phyloP scores from a whole-genome alignment of 208 protist genomes.

The Acanthamoeba royreba region DNA sequence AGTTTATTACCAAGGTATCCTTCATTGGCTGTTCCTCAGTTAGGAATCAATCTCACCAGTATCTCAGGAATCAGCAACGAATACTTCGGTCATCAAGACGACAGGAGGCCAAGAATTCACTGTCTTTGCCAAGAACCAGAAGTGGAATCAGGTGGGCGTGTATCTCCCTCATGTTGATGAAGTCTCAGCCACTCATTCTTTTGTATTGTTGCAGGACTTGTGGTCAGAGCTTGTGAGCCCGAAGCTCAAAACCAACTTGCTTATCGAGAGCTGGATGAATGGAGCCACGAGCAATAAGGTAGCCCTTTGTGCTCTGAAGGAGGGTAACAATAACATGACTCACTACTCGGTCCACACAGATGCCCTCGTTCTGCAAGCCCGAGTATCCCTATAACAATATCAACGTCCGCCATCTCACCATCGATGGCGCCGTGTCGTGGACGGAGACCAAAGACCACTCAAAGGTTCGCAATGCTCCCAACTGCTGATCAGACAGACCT shows the following conservation, averaged over 20 bases:
- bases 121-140: conserved; percentile 62
- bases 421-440: neutral
- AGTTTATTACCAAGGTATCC: conserved; percentile 39
- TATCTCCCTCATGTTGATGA: no score
- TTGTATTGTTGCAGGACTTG: conserved; percentile 49
- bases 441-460: conserved; percentile 55
- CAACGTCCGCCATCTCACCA: conserved; percentile 14
- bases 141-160: conserved; percentile 58
- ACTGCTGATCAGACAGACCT: neutral
- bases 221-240: conserved; percentile 51
- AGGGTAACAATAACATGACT: no score
- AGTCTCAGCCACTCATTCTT: no score
- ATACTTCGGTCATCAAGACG: neutral
- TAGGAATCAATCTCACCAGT: no score
- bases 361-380: conserved; percentile 48
- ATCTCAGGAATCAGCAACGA: neutral
- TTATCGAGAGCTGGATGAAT: conserved; percentile 53
- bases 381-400: conserved; percentile 49
- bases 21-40: no score
- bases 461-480: conserved; percentile 31
- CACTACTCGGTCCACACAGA: no score
- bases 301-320: no score
- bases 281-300: neutral
- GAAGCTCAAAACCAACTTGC: conserved; percentile 38
- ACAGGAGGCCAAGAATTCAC: neutral